phyloP scores from a whole-genome alignment of 805 yeast genomes.

The Kluyveromyces wickerhamii region DNA sequence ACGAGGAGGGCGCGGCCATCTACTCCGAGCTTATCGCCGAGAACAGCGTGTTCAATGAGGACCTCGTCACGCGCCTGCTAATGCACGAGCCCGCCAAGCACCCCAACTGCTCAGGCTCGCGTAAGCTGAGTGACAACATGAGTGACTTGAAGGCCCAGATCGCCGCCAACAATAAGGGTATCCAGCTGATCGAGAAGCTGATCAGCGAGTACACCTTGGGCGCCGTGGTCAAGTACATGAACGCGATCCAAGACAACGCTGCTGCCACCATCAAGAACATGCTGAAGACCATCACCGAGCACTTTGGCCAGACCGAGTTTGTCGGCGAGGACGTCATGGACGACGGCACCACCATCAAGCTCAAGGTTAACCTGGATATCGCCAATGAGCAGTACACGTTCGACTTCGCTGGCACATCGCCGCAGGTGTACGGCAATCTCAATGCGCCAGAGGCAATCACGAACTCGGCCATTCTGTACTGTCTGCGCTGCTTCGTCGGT shows the following conservation, averaged over 20 bases:
- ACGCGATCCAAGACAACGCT: conserved; percentile 75
- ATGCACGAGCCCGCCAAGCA: conserved; percentile 67
- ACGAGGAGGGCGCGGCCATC: conserved; percentile 89
- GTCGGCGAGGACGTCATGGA: conserved; percentile 64
- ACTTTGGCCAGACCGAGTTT: conserved; percentile 34
- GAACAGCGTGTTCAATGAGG: conserved; percentile 69
- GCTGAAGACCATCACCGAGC: conserved; percentile 38
- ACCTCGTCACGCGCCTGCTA: conserved; percentile 51
- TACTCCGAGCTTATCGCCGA: conserved; percentile 66
- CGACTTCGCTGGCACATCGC: conserved; percentile 81
- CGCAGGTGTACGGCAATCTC: conserved; percentile 81
- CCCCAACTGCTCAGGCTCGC: conserved; percentile 85
- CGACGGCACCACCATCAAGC: conserved; percentile 65
- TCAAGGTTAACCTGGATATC: conserved; percentile 43
- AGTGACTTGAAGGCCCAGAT: conserved; percentile 81
- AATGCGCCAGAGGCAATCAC: conserved; percentile 92
- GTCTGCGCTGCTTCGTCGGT: conserved; percentile 74
- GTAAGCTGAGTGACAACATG: conserved; percentile 75
- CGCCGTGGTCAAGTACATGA: conserved; percentile 65
- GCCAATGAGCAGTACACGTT: conserved; percentile 56
- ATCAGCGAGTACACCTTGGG: conserved; percentile 54
- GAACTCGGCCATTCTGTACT: conserved; percentile 80
- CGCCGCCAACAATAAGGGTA: conserved; percentile 85
- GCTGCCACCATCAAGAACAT: conserved; percentile 57
- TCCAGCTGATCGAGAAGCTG: conserved; percentile 50